phyloP scores from a whole-genome alignment of 23 red algal genomes.

The Cyanidiococcus yangmingshanensis region DNA sequence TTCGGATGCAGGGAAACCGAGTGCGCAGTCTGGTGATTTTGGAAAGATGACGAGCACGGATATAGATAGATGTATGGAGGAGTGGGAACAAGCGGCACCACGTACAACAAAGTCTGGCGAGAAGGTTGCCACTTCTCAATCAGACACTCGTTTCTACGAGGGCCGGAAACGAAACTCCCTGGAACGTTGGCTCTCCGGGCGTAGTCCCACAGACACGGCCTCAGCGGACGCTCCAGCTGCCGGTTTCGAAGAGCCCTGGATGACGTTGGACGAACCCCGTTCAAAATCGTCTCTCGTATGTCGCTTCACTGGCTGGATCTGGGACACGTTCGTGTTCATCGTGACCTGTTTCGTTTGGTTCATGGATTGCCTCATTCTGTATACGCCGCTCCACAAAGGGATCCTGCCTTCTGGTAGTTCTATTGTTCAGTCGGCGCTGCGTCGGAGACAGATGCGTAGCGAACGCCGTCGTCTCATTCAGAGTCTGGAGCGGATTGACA shows the following conservation, averaged over 20 bases:
- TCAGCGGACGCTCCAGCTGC: not conserved
- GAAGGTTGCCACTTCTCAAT: no score
- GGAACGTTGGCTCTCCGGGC: not conserved
- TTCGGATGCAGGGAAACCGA: no score
- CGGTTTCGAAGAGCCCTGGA: not conserved
- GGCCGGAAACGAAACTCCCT: not conserved
- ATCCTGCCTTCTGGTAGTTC: not conserved
- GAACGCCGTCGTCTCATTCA: not conserved
- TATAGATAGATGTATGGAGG: no score
- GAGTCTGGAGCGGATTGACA: slow-evolving; percentile 16
- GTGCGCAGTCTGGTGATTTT: no score
- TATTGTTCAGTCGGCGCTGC: not conserved
- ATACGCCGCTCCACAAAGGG: not conserved
- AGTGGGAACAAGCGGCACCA: no score
- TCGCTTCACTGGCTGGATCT: not conserved
- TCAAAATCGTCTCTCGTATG: not conserved
- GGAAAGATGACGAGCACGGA: no score
- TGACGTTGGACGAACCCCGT: not conserved
- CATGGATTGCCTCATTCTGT: not conserved
- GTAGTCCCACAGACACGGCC: not conserved
- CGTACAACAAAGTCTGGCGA: no score
- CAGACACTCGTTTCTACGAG: not conserved
- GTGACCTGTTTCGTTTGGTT: not conserved
- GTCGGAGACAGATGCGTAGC: not conserved
- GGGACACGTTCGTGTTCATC: not conserved